Conservation (phyloP, 345 rosid species). For the Sonneratia alba region DNA sequence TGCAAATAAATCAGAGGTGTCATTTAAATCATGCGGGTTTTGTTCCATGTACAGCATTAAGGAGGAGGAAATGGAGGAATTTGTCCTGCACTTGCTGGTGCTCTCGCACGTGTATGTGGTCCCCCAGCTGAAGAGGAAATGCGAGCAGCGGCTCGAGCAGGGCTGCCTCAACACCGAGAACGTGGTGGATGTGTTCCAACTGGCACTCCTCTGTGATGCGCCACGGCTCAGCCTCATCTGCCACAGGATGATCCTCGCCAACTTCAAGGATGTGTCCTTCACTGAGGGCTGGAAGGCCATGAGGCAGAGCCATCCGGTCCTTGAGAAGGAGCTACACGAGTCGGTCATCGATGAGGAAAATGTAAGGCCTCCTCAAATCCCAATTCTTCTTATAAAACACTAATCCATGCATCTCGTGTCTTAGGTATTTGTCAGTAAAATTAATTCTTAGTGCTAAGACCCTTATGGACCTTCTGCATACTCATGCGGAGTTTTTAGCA, state of each 20-base stretch:
- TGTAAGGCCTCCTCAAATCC: slow-evolving; percentile 20
- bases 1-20: no score
- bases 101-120: slow-evolving; percentile 67
- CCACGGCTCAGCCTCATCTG: slow-evolving; percentile 62
- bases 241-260: slow-evolving; percentile 54
- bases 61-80: slow-evolving; percentile 56
- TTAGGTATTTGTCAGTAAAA: no score
- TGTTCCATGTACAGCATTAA: slow-evolving; percentile 47
- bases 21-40: no score
- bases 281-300: slow-evolving; percentile 75
- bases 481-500: not conserved
- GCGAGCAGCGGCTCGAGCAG: slow-evolving; percentile 52
- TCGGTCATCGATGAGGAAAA: slow-evolving; percentile 45
- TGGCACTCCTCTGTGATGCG: slow-evolving; percentile 65
- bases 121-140: slow-evolving; percentile 52
- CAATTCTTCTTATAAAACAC: not conserved
- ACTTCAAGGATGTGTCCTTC: slow-evolving; percentile 34
- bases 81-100: slow-evolving; percentile 52
- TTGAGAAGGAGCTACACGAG: slow-evolving; percentile 56
- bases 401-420: not conserved
- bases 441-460: no score
- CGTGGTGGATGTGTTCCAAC: slow-evolving; percentile 73
- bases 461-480: not conserved
- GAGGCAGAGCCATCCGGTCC: slow-evolving; percentile 73
- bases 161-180: slow-evolving; percentile 61